Percentiles rank a stretch among this genome's conserved stretches.
These are phyloP conservation scores for Apiospora koreana DNA, from an alignment of 2,329 filamentous ascomycete species.

Conservation along the genomic window DNA sequence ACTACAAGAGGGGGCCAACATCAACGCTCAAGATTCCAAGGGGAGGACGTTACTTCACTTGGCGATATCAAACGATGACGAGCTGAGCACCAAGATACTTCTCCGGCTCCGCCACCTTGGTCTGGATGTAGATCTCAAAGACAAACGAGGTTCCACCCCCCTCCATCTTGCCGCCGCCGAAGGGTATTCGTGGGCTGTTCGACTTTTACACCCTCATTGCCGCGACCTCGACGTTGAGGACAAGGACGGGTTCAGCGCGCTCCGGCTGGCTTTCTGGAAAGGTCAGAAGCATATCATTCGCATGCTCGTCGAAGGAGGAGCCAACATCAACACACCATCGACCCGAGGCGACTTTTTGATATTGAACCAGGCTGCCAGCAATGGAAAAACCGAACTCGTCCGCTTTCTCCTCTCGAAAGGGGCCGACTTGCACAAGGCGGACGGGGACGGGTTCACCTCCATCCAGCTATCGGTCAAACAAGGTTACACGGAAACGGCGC, in stretches of 20 bases:
- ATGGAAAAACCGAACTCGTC: neutral
- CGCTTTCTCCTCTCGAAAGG: neutral
- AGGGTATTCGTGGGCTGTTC: neutral
- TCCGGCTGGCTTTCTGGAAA: neutral
- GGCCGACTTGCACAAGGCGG: neutral
- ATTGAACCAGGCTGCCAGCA: neutral
- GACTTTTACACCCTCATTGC: neutral
- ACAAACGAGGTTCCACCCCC: neutral
- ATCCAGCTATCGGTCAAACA: neutral
- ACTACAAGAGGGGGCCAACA: neutral
- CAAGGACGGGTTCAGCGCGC: neutral
- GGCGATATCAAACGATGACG: neutral
- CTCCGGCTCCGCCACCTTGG: neutral
- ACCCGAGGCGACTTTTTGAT: neutral
- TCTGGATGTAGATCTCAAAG: neutral
- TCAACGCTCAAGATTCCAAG: neutral
- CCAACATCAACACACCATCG: neutral
- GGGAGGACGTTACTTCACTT: neutral
- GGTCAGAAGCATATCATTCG: neutral
- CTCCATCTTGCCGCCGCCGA: neutral
- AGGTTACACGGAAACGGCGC: neutral
- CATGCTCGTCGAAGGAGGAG: neutral
- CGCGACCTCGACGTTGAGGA: neutral
- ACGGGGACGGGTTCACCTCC: neutral
- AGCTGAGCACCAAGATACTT: neutral